These are phyloP conservation scores for Acrocalymma vagum DNA, from an alignment of 2,329 filamentous ascomycete genomes.

Conservation along the genomic window DNA sequence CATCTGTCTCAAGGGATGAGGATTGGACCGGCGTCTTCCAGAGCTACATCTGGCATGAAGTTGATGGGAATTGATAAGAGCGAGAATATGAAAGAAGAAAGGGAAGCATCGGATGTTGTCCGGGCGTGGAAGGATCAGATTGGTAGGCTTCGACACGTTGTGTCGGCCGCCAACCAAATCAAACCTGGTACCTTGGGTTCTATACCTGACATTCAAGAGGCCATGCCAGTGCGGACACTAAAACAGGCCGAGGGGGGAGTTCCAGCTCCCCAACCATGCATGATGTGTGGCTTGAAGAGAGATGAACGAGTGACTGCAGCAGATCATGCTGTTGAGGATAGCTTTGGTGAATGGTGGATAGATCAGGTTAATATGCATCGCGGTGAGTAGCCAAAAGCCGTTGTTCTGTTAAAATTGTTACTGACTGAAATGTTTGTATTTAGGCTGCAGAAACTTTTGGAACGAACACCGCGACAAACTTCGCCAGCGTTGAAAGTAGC, in stretches of 20 bases:
- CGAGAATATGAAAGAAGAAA: constrained; percentile 82
- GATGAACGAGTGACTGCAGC: constrained; percentile 83
- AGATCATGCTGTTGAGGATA: constrained; percentile 82
- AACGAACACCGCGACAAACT: constrained; percentile 75
- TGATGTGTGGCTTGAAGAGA: constrained; percentile 86
- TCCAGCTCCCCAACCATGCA: constrained; percentile 77
- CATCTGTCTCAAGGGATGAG: constrained; percentile 87
- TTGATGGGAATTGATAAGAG: constrained; percentile 84
- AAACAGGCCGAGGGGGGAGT: constrained; percentile 71
- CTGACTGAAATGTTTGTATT: constrained; percentile 11
- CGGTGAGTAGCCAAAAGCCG: constrained; percentile 54
- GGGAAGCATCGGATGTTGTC: constrained; percentile 82
- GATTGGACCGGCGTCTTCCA: constrained; percentile 77
- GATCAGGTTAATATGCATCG: constrained; percentile 74
- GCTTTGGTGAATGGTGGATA: constrained; percentile 96
- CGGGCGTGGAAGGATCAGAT: constrained; percentile 78
- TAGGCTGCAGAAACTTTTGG: constrained; percentile 87
- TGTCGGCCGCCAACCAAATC: constrained; percentile 70
- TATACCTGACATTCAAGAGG: constrained; percentile 76
- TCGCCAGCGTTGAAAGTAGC: constrained; percentile 71
- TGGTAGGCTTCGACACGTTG: constrained; percentile 75
- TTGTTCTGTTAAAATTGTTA: constrained; percentile 35
- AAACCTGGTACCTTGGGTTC: constrained; percentile 47
- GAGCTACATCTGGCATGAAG: constrained; percentile 83
- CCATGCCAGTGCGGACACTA: constrained; percentile 72